phyloP scores from a whole-genome alignment of 345 rosid species.

The Sonneratia caseolaris region DNA sequence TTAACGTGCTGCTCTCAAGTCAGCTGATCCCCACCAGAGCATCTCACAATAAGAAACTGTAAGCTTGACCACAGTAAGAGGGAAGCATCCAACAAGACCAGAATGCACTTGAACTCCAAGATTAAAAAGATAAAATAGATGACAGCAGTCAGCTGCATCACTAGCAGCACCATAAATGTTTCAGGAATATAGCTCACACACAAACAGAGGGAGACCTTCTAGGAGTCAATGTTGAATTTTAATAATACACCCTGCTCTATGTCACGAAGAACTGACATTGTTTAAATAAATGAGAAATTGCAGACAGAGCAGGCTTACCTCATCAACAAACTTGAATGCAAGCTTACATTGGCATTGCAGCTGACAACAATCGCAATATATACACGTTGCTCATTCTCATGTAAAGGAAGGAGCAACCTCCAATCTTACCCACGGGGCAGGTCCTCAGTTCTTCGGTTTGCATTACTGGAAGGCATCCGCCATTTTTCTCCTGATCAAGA shows the following conservation, averaged over 20 bases:
- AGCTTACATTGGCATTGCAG: slow-evolving; percentile 96
- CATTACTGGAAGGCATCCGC: slow-evolving; percentile 99
- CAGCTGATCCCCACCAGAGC: not conserved
- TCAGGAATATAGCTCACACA: not conserved
- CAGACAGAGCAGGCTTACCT: slow-evolving; percentile 33
- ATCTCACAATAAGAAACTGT: too few relatives aligned
- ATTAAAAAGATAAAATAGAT: not conserved
- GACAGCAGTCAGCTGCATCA: too few relatives aligned
- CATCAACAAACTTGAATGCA: slow-evolving; percentile 98
- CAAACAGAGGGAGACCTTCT: not conserved
- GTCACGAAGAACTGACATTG: slow-evolving; percentile 4
- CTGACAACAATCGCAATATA: slow-evolving; percentile 93
- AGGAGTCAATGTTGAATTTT: slow-evolving; percentile 8
- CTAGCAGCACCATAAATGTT: not conserved
- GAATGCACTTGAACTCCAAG: not conserved
- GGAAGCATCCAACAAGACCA: not conserved
- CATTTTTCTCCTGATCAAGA: slow-evolving; percentile 74
- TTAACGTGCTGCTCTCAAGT: not conserved
- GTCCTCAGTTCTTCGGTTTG: slow-evolving; percentile 96
- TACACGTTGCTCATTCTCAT: slow-evolving; percentile 99
- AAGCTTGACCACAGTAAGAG: too few relatives aligned
- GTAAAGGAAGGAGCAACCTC: slow-evolving; percentile 90
- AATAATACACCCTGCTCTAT: slow-evolving; percentile 43
- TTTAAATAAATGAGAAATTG: slow-evolving; percentile 6
- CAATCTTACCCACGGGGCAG: slow-evolving; percentile 96